These are phyloP conservation scores for Barnettozyma californica DNA, from an alignment of 805 yeast species.

Conservation along the genomic window DNA sequence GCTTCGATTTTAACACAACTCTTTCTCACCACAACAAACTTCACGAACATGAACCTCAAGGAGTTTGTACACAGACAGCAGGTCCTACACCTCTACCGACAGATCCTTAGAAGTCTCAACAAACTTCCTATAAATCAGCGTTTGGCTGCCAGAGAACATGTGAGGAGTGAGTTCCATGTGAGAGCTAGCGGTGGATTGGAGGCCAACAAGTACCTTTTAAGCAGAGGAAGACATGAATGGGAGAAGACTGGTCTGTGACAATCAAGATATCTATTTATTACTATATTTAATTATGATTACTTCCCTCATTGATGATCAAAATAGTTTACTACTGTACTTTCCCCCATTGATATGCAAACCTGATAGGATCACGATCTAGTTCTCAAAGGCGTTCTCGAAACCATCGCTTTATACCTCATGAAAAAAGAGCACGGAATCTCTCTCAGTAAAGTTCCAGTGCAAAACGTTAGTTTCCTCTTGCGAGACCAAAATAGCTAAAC, in stretches of 20 bases:
- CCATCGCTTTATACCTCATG: too few relatives aligned
- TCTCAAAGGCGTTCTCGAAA: too few relatives aligned
- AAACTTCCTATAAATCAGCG: constrained; percentile 3
- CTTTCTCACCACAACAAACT: neutral
- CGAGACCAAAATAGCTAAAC: too few relatives aligned
- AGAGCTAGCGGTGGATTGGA: constrained; percentile 1
- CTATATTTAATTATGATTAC: too few relatives aligned
- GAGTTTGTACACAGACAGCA: constrained; percentile 8
- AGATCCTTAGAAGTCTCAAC: constrained; percentile 1
- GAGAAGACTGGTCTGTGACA: neutral
- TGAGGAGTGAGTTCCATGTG: constrained; percentile 2
- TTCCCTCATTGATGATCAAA: too few relatives aligned
- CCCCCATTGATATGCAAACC: too few relatives aligned
- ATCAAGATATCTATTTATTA: neutral
- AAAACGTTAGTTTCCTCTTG: too few relatives aligned
- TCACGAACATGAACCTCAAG: constrained; percentile 4
- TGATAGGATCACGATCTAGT: too few relatives aligned
- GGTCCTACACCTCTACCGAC: constrained; percentile 2
- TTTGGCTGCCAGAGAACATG: neutral
- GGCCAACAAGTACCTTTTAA: constrained; percentile 6
- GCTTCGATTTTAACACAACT: too few relatives aligned
- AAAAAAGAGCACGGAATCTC: too few relatives aligned
- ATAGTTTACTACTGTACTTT: too few relatives aligned
- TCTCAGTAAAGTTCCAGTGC: too few relatives aligned
- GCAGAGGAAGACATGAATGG: constrained; percentile 4